These are phyloP conservation scores for Gastrolobium villosum DNA, from an alignment of 306 rosid genomes.

Conservation along the genomic window DNA sequence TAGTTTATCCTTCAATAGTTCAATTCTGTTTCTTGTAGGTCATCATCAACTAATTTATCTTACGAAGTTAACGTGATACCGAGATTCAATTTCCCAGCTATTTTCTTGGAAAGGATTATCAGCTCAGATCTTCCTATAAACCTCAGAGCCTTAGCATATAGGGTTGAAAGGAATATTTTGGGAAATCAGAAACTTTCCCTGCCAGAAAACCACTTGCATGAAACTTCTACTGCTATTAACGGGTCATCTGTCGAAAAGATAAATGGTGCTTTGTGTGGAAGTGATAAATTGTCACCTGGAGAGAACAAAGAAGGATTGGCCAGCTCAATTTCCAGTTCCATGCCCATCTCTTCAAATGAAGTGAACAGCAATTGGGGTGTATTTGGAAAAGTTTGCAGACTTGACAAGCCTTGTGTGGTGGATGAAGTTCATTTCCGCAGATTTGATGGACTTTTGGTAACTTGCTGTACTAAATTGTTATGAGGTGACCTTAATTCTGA, in stretches of 20 bases:
- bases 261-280: conserved; percentile 58
- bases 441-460: conserved; percentile 97
- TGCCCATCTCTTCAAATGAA: conserved; percentile 60
- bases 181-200: conserved; percentile 55
- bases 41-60: conserved; percentile 75
- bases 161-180: conserved; percentile 71
- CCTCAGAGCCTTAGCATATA: conserved; percentile 85
- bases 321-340: conserved; percentile 57
- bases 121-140: conserved; percentile 96
- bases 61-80: conserved; percentile 96
- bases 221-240: conserved; percentile 45
- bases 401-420: conserved; percentile 84
- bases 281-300: conserved; percentile 52
- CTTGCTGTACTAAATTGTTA: conserved; percentile 40
- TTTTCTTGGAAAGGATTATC: conserved; percentile 90
- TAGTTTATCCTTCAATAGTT: conserved; percentile 35
- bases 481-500: conserved; percentile 38
- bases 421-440: conserved; percentile 99
- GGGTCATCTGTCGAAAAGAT: conserved; percentile 50
- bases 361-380: conserved; percentile 73
- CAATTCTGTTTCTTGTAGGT: conserved; percentile 60
- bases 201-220: conserved; percentile 46
- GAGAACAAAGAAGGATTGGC: conserved; percentile 62
- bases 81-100: conserved; percentile 93
- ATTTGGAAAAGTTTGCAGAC: conserved; percentile 82